A percentile compares a stretch with the other conserved stretches of the same genome.
These are phyloP conservation scores for Trifolium subterraneum DNA, from an alignment of 306 rosid species.

Conservation along the genomic window DNA sequence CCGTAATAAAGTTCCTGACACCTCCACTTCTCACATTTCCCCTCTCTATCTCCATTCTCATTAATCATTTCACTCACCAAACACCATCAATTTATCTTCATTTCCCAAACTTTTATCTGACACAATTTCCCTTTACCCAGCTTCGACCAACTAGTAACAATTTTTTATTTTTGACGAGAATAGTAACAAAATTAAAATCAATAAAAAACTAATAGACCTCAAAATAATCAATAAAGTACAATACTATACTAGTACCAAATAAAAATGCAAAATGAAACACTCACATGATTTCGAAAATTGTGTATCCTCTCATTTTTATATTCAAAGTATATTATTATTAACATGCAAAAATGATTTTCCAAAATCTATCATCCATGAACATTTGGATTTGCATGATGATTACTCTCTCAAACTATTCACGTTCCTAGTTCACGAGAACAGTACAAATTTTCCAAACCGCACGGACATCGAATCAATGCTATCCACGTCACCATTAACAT, in stretches of 20 bases:
- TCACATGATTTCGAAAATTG: not conserved
- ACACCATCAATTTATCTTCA: not conserved
- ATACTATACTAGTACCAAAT: too few relatives aligned
- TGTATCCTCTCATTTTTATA: not conserved
- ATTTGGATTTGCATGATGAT: not conserved
- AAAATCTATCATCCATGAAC: constrained; percentile 16
- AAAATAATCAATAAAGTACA: too few relatives aligned
- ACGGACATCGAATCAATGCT: constrained; percentile 6
- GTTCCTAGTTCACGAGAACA: not conserved
- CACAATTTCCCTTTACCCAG: constrained; percentile 18
- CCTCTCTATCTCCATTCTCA: constrained; percentile 36
- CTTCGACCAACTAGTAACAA: not conserved
- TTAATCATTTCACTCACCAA: constrained; percentile 41
- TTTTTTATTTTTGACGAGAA: too few relatives aligned
- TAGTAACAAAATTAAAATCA: too few relatives aligned
- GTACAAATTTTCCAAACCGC: constrained; percentile 26
- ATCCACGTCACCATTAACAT: constrained; percentile 42
- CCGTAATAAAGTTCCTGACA: constrained; percentile 40
- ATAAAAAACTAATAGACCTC: too few relatives aligned
- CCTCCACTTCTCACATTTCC: constrained; percentile 26
- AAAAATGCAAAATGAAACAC: not conserved
- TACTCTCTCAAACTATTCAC: not conserved
- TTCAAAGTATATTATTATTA: constrained; percentile 21
- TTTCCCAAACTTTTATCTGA: constrained; percentile 21
- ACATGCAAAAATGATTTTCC: constrained; percentile 36